Percentiles rank a stretch among this genome's conserved stretches.
Conservation (phyloP, 345 rosid genomes). For the Gossypium australe region DNA sequence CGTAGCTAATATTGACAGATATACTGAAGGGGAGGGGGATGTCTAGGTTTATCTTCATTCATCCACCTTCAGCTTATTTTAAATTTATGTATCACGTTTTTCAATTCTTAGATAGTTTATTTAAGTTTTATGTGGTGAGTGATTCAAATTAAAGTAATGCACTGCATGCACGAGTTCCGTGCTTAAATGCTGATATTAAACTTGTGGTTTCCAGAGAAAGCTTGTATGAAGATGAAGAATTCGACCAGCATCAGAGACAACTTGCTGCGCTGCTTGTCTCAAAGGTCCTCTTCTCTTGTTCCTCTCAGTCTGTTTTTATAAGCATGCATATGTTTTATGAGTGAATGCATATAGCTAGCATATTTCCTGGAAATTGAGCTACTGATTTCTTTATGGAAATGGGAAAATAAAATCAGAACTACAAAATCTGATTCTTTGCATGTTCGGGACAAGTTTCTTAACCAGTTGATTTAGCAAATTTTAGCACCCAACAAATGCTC, state of each 20-base stretch:
- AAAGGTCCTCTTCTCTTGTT: conserved; percentile 41
- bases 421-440: not conserved
- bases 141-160: not conserved
- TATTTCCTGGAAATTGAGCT: not conserved
- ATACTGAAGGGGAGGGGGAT: not conserved
- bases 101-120: not conserved
- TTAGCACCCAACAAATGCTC: not conserved
- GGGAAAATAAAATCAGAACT: not conserved
- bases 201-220: conserved; percentile 12
- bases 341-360: not conserved
- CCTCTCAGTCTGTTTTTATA: not conserved
- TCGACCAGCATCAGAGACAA: conserved; percentile 62
- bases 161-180: not conserved
- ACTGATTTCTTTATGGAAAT: not conserved
- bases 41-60: not conserved
- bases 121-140: not conserved
- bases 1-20: no score
- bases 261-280: conserved; percentile 92
- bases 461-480: not conserved
- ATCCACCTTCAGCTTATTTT: not conserved
- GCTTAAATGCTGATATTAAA: not conserved
- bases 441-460: not conserved
- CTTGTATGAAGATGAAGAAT: not conserved
- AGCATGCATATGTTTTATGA: not conserved
- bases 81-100: not conserved